Evolutionary conservation across 1,284 basidiomycete genomes (phyloP), one percentile per base, ranked within the genome.

Genomic region (Ganoderma resinaceum): DNA sequence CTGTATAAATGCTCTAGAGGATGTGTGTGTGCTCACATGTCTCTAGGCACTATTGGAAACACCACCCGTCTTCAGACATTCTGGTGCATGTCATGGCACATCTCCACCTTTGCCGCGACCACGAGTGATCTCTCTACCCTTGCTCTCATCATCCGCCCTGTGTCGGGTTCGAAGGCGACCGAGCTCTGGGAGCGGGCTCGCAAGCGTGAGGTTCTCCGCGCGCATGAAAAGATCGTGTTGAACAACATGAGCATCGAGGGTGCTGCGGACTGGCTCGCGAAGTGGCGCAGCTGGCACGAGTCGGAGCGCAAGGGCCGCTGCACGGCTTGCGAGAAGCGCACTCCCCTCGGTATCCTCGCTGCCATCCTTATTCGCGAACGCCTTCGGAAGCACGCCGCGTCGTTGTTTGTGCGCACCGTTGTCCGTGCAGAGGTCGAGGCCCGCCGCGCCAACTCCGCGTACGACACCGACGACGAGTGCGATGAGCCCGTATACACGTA

Each of bases 181-280:
- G 72, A 73, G 62, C 75, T 82, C 31, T 80, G 80, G 80, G 75
- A 75, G 3, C 73, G 75, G 46, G 77, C 74, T 55, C 75, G 72
- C 61, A 73, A 75, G 63, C 78, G 73, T 60, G 78, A 79, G 66
- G 76, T 78, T 43, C 78, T 83, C 14, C 79, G 84, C 26, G 78
- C 85, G 14, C 84, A 85, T 68, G 89, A 91, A 76, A 80, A 81
- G 46, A 80, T 90, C 43, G 87, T 91, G 2, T 75, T 92, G 20
- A 80, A 82, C 59, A 82, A 79, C 40, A 80, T 90, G 79, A 80
- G 76, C 11, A 79, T 89, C 1, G 85, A 87, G 29, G 80, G 80
- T 20, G 89, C 89, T 3, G 80, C 79, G 2, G 78, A 78, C 33
- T 78, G 78, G 57, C 79, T 90, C 38, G 71, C 76, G 9, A 80